These are phyloP conservation scores for Exophiala bonariae DNA, from an alignment of 2,329 filamentous ascomycete genomes.

Conservation along the genomic window DNA sequence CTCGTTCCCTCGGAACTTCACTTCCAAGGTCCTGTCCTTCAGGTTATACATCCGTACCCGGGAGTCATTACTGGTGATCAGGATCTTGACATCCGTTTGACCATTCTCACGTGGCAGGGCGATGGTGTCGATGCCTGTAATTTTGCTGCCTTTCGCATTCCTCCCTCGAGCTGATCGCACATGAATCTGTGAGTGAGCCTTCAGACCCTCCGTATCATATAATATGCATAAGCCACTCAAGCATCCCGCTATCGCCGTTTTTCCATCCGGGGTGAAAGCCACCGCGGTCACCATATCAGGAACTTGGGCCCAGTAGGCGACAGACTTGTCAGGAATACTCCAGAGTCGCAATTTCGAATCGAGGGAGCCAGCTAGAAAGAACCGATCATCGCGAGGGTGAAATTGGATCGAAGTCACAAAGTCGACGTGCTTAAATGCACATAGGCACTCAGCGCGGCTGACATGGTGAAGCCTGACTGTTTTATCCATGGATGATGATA, in stretches of 20 bases:
- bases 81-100: conserved; percentile 72
- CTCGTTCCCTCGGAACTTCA: conserved; percentile 88
- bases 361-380: conserved; percentile 91
- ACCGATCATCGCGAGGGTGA: conserved; percentile 90
- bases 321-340: conserved; percentile 96
- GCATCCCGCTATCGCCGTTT: conserved; percentile 83
- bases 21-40: conserved; percentile 77
- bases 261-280: conserved; percentile 89
- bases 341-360: conserved; percentile 86
- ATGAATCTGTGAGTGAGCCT: conserved; percentile 80
- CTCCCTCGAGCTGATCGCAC: conserved; percentile 90
- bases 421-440: conserved; percentile 91
- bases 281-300: conserved; percentile 92
- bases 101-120: conserved; percentile 56
- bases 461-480: conserved; percentile 94
- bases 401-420: conserved; percentile 95
- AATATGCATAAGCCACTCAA: conserved; percentile 84
- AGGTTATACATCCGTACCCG: conserved; percentile 87
- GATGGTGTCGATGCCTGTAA: conserved; percentile 86
- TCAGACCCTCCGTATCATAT: conserved; percentile 89
- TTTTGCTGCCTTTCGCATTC: conserved; percentile 95
- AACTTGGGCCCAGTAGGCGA: conserved; percentile 75
- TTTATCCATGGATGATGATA: conserved; percentile 98
- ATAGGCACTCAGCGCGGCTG: conserved; percentile 79
- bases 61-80: conserved; percentile 95